Conservation (phyloP, 164 flowering plant species). For the Akebia trifoliata region DNA sequence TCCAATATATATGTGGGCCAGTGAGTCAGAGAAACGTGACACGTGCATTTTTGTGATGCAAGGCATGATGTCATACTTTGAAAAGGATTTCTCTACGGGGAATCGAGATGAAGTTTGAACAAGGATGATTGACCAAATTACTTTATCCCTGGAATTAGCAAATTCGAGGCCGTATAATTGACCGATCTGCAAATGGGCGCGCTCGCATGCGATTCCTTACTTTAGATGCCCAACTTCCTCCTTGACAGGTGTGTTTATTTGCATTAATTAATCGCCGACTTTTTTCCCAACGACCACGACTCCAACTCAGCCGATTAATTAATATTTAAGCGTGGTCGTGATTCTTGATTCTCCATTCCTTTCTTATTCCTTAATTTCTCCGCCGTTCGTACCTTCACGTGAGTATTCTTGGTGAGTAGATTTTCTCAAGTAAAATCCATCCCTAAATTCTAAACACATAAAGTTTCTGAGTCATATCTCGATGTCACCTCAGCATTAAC, state of each 20-base stretch:
- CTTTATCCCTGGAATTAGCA: neutral
- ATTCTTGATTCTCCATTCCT: neutral
- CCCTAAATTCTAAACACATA: no score
- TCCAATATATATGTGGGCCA: no score
- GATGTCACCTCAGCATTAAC: no score
- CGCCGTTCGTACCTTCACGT: neutral
- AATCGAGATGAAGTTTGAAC: neutral
- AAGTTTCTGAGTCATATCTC: no score
- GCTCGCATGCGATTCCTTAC: constrained; percentile 2
- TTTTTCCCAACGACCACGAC: neutral
- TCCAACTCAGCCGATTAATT: neutral
- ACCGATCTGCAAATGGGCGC: neutral
- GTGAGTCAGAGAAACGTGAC: no score
- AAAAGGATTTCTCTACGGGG: no score
- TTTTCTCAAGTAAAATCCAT: no score
- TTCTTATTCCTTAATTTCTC: neutral
- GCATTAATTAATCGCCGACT: constrained; percentile 18
- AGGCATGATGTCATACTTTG: no score
- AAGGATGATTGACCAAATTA: neutral
- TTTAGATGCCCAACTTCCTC: neutral
- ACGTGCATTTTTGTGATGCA: no score
- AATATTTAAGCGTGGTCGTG: neutral
- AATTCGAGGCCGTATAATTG: neutral
- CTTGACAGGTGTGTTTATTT: constrained; percentile 10
- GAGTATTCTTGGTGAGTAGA: no score